A percentile compares a stretch with the other conserved stretches of the same genome.
Conservation (phyloP, 2,329 filamentous ascomycete species). For the Macroventuria anomochaeta region DNA sequence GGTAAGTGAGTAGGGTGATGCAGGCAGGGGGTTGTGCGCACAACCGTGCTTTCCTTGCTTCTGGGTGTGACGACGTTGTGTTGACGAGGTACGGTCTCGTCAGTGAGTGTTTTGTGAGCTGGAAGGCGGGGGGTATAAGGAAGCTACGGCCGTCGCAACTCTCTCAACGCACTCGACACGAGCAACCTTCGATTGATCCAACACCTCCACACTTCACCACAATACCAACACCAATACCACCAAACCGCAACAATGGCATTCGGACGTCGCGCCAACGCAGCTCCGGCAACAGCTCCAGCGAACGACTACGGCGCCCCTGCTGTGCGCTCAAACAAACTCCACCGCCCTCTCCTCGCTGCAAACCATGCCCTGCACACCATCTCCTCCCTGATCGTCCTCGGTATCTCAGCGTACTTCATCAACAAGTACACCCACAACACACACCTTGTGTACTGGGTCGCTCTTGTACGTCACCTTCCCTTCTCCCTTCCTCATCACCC, state of each 20-base stretch:
- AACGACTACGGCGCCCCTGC: constrained; percentile 25
- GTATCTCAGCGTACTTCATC: constrained; percentile 31
- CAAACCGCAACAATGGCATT: constrained; percentile 2
- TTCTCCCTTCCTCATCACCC: not conserved
- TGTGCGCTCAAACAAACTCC: constrained; percentile 10
- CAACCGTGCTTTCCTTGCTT: constrained; percentile 10
- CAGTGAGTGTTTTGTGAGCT: not conserved
- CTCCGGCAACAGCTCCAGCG: not conserved
- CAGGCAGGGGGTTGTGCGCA: constrained; percentile 1
- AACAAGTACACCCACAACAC: constrained; percentile 16
- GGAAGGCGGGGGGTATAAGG: not conserved
- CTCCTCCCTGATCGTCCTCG: constrained; percentile 28
- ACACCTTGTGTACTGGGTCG: constrained; percentile 30
- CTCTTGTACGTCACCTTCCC: constrained; percentile 15
- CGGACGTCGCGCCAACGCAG: constrained; percentile 6
- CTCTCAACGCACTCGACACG: not conserved
- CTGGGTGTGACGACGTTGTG: constrained; percentile 5
- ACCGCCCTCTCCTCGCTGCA: constrained; percentile 24
- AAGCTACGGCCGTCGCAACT: not conserved
- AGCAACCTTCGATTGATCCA: not conserved
- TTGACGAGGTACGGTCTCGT: constrained; percentile 1
- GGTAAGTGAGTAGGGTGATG: constrained; percentile 1
- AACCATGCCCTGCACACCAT: constrained; percentile 24
- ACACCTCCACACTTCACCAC: not conserved
- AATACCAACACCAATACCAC: not conserved